Base-by-base conservation (phyloP, 768 basidiomycete genomes). In the Tylopilus subfusipes region DNA sequence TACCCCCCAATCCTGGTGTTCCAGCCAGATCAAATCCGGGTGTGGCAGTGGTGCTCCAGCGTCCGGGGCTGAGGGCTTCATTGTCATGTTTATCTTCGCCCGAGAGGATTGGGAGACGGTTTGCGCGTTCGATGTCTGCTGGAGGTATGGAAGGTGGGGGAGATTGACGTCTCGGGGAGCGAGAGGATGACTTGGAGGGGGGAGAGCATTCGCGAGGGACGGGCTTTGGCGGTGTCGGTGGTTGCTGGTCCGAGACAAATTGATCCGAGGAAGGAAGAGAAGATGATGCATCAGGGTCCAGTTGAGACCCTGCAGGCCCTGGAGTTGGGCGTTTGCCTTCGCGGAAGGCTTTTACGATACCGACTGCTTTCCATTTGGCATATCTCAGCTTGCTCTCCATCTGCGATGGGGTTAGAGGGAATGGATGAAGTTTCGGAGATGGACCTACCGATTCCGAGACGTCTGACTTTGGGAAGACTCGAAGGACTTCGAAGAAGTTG, bases 291-390 rank as follows among this genome's bases (percentile, higher is more conserved):
- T 72, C 70, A 47, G 60, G 60, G 48, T 66, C 63, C 12, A 65
- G 39, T 2, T 68, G 50, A 42, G 69, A 76, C 48, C 79, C 83
- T 44, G 88, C 84, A 54, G 91, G 88, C 2, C 92, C 96, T 2
- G 94, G 82, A 2, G 76, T 73, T 11, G 96, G 94, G 60, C 79
- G 83, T 21, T 90, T 82, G 5, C 97, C 95, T 69, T 98, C 96
- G n/a, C 95, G 85, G 66, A 94, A 82, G 1, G 96, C 94, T 70
- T 91, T 98, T 18, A 91, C 84, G 19, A 98, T 94, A 57, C 97
- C 93, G 13, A 89, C 87, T 34, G 96, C 96, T 69, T 98, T 98
- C 95, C 97, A 99, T 69, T 97, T 93, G 5, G 94, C 83, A 72
- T 98, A 99, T 52, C 83, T 85, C 33, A 96, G 82, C 72, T 97